Evolutionary conservation across 208 protist genomes (phyloP).

Genomic region (Acanthamoeba lenticulata): DNA sequence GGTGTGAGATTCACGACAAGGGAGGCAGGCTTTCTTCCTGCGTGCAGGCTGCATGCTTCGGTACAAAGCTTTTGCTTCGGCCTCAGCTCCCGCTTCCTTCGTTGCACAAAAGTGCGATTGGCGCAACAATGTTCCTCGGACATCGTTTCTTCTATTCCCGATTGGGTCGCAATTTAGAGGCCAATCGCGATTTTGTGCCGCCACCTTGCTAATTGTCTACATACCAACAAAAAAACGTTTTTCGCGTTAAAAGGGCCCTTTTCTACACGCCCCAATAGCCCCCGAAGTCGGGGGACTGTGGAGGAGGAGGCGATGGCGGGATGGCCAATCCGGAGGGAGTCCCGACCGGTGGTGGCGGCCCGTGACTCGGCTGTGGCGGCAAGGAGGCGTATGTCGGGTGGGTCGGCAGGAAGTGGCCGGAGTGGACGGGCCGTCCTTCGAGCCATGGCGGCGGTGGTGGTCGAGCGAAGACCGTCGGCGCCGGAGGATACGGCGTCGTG

Average conservation of each 20-base stretch:
- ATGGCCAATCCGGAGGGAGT: not conserved
- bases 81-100: not conserved
- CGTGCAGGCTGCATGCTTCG: not conserved
- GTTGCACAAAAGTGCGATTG: not conserved
- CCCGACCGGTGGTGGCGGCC: not conserved
- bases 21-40: constrained; percentile 17
- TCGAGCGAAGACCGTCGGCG: no score
- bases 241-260: no score
- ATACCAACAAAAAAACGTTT: no score
- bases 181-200: not conserved
- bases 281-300: not conserved
- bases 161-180: not conserved
- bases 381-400: no score
- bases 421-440: no score
- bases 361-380: not conserved
- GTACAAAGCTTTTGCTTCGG: not conserved
- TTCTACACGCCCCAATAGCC: not conserved
- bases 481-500: not conserved
- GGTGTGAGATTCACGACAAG: not conserved
- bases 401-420: no score
- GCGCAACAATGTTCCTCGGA: not conserved
- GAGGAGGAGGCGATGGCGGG: not conserved
- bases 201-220: not conserved
- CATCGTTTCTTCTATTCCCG: no score
- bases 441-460: no score